Base-by-base conservation (phyloP, 163 green algal species). In the Picocystis sp. region DNA sequence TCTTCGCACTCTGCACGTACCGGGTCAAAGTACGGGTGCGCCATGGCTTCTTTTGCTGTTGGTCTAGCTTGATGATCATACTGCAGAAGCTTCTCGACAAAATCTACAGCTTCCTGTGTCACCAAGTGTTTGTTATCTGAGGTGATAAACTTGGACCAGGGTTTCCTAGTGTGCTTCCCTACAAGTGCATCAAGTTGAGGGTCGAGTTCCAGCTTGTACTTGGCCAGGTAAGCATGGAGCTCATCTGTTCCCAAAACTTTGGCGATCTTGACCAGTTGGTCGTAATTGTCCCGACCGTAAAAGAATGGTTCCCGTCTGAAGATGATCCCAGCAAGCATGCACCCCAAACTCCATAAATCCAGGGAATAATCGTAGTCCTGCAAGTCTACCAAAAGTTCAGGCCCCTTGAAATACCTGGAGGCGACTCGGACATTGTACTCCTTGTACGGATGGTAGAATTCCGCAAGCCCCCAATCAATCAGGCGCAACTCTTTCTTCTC, bases 391-490 rank as follows among this genome's bases (percentile, higher is more conserved):
- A 99, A 78, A 49, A 99, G 83, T 75, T 99, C 91, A 1, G 91
- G 91, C 2, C 87, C 47, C 66, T 92, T 89, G 73, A 94, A 95
- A 69, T 96, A 95, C 0, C 87, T 65, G 1, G 67, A 84, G 1
- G 89, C 89, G 34, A 98, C 89, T 15, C 89, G 78, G 49, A 97
- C 90, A 66, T 98, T 97, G 74, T 92, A 92, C 64, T 87, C 75
- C 34, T 81, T 82, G 35, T 65, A 68, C 10, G 81, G 71, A 62
- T 94, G 81, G 69, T 94, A 94, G 56, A 97, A 94, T 69, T 98
- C 89, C n/a, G 89, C 89, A 23, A 92, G 63, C n/a, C 89, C 89
- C 89, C 90, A 99, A 70, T 99, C 90, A 54, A 99, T 99, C 42
- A 99, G 75, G 25, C 90, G 69, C 62, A 99, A 71, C 69, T 93